Base-by-base conservation (phyloP, 2,329 filamentous ascomycete species). In the Didymella pinodella region DNA sequence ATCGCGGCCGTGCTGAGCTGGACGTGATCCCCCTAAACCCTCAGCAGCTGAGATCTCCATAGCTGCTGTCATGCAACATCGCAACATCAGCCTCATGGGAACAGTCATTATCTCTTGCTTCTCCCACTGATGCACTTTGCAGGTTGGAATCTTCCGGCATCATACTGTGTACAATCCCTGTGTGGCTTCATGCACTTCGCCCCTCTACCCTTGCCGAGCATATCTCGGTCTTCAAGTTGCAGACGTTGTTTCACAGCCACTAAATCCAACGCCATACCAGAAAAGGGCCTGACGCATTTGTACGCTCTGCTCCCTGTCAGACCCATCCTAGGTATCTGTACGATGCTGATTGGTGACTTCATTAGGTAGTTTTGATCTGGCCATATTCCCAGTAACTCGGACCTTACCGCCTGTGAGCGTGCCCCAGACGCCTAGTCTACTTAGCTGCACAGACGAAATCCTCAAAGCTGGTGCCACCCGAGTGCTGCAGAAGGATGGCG, bases 401-500 rank as follows among this genome's bases (percentile, higher is more conserved):
- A 41, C 53, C 43, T 57, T 48, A 56, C 44, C 52, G 57, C 48
- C 57, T 56, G 29, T 29, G 48, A 60, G 50, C 60, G 12, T 47
- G 62, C 48, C 64, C 58, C 67, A 61, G 47, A 59, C 61, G 62
- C 63, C 59, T 54, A 54, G 48, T 54, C 66, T 64, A 67, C 66
- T 63, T 54, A 53, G 55, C 32, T 67, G 63, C 68, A 65, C 64
- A 48, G 55, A 48, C 48, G 53, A 63, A 50, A 56, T 29, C 56
- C 47, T 56, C 51, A 54, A 56, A 59, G 46, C 62, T 55, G 53
- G 59, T 69, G 61, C 67, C 68, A 66, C 54, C 20, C 46, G 41
- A 48, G 56, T 69, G 54, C 66, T 65, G 64, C 56, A 41, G 56
- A 49, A 56, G 56, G 48, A 54, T 62, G 54, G 48, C 52, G 48